Evolutionary conservation across 2,329 filamentous ascomycete species (phyloP), one percentile per base, ranked within the genome.

Genomic region (Claviceps capensis): DNA sequence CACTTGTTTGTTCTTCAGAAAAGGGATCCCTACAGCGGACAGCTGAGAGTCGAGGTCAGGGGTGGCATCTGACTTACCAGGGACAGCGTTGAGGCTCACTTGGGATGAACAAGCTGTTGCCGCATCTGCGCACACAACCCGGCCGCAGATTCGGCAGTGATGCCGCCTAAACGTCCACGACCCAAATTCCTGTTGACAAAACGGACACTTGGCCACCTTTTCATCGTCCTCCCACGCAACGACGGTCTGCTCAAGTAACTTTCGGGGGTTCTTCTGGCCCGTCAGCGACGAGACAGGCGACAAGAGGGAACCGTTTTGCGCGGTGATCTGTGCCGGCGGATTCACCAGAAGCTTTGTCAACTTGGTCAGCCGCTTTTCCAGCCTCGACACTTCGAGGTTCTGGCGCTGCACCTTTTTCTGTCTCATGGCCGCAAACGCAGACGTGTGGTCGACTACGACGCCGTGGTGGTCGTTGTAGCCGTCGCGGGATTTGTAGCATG

Each of bases 401-500:
- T 87, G 83, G 56, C 89, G 84, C 62, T 97, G 90, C 0, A 96
- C 83, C 41, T 75, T 86, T 57, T 83, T 86, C 60, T 84, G 79
- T 53, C 93, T 75, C n/a, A 85, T 76, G 3, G 76, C 75, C 13
- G 75, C 69, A 60, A 98, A 96, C 3, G 72, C 71, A n/a, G 72
- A 70, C 3, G 81, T 89, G 60, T 89, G 85, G 60, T 95, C 83
- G 54, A 82, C 74, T 53, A 82, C 72, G 2, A 83, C 66, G 1
- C 89, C 87, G 52, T 78, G 79, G 60, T 91, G 85, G 62, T 98
- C 90, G 63, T 94, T 95, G 68, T 98, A 98, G 3, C 93, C 93
- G 26, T 90, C 88, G 61, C 93, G 80, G 49, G 89, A 95, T 71
- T 96, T 97, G 71, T 93, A 98, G 69, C 93, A 98, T n/a, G 93